Conservation (phyloP, 257 asterid species). For the Solanum lycopersicoides region DNA sequence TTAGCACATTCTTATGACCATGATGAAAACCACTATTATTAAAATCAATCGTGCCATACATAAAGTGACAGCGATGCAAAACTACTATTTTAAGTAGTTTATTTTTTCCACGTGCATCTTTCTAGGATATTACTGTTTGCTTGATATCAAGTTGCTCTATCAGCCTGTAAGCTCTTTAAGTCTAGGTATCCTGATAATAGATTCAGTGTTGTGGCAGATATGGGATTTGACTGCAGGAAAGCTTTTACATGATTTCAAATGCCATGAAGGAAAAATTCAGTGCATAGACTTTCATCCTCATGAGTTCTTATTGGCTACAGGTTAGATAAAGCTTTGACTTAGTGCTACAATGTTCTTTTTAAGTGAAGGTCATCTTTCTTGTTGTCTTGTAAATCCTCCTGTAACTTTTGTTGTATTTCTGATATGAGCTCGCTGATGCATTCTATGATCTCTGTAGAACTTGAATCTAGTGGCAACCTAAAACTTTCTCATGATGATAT, state of each 20-base stretch:
- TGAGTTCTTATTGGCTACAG: conserved; percentile 96
- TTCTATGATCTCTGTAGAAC: background rate
- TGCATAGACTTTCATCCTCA: conserved; percentile 97
- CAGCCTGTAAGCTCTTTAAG: background rate
- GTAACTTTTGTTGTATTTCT: background rate
- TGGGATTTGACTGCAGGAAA: conserved; percentile 99
- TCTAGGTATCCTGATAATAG: conserved; percentile 10
- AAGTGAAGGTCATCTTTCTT: background rate
- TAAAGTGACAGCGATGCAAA: background rate
- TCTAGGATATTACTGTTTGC: background rate
- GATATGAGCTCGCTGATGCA: background rate
- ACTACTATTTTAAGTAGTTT: background rate
- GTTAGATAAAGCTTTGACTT: conserved; percentile 28
- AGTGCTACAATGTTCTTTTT: conserved; percentile 1
- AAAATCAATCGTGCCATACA: background rate
- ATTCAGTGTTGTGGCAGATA: conserved; percentile 42
- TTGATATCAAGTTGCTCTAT: background rate
- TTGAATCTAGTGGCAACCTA: background rate
- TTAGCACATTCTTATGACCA: background rate
- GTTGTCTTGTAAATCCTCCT: background rate
- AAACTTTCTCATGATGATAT: background rate
- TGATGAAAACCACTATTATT: background rate
- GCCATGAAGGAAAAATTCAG: conserved; percentile 89
- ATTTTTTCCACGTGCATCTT: background rate
- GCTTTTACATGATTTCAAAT: conserved; percentile 87